Conservation (phyloP, 176 grass and related monocot genomes). For the Aegilops sharonensis region DNA sequence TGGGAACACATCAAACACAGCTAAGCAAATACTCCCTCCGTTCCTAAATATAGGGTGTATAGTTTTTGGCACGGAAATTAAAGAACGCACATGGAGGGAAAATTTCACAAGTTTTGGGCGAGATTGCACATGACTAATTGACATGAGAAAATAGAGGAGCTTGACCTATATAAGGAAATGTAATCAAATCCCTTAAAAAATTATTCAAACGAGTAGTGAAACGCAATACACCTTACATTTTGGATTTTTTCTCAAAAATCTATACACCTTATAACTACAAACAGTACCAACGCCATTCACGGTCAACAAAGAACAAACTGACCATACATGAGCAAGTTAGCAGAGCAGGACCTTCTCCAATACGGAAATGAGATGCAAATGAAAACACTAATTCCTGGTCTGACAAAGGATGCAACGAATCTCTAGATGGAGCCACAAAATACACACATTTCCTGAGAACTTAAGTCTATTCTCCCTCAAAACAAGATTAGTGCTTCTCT, state of each 20-base stretch:
- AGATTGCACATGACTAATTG: too few relatives aligned
- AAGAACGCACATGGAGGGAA: too few relatives aligned
- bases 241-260: too few relatives aligned
- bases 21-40: neutral
- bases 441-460: neutral
- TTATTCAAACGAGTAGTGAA: too few relatives aligned
- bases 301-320: neutral
- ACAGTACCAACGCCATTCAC: neutral
- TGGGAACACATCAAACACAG: neutral
- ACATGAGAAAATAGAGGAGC: too few relatives aligned
- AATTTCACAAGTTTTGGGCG: too few relatives aligned
- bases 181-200: too few relatives aligned
- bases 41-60: too few relatives aligned
- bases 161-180: too few relatives aligned
- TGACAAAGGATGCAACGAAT: neutral
- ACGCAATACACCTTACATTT: too few relatives aligned
- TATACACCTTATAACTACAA: neutral
- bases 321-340: neutral
- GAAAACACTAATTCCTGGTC: neutral
- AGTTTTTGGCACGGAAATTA: too few relatives aligned
- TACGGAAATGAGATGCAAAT: neutral
- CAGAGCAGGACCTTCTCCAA: neutral
- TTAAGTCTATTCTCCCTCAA: neutral
- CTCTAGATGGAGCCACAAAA: neutral
- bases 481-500: neutral